Base-by-base conservation (phyloP, 352 stramenopile species). In the Globisporangium mamillatum region DNA sequence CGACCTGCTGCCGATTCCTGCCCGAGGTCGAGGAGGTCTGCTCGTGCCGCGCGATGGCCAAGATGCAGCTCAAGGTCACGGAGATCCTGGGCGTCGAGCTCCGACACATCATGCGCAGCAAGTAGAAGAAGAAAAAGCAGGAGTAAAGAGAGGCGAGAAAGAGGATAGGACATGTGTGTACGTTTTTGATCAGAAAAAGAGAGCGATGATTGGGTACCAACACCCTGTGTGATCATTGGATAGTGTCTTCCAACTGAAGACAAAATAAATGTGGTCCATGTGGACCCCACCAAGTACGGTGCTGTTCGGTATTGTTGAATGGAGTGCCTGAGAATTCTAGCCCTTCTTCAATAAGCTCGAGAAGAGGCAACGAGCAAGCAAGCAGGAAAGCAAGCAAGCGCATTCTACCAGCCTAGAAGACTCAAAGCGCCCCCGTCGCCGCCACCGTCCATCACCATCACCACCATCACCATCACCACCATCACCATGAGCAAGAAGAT, bases 31-130 rank as follows among this genome's bases (percentile, higher is more conserved):
- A 95, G 60, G 88, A 94, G 61, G 86, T 91, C 34, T 95, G 86
- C 25, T 75, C 88, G 10, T 90, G 84, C 61, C 74, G 84, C 57
- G 77, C 80, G 38, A 92, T 95, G 78, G 88, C 88, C n/a, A 85
- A 80, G 61, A 94, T 94, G 86, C 88, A 95, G 76, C 80, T 93
- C 41, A 80, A 88, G 64, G 88, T 91, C 41, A 93, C 84, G 34
- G 85, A 92, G 58, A 94, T 95, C 53, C 78, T 95, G 22, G 88
- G 86, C 55, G 88, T 95, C 52, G 86, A 95, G 65, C 73, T 95
- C 62, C 83, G 86, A 63, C 88, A 95, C 75, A 91, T 94, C 73
- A 91, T 94, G 86, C 82, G 84, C 46, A 80, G 78, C 70, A 92
- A 92, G 74, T 92, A 81, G 64, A 52, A 27, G 3, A n/a, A 22